These are phyloP conservation scores for Hypericum perforatum DNA, from an alignment of 345 rosid species.

Conservation along the genomic window DNA sequence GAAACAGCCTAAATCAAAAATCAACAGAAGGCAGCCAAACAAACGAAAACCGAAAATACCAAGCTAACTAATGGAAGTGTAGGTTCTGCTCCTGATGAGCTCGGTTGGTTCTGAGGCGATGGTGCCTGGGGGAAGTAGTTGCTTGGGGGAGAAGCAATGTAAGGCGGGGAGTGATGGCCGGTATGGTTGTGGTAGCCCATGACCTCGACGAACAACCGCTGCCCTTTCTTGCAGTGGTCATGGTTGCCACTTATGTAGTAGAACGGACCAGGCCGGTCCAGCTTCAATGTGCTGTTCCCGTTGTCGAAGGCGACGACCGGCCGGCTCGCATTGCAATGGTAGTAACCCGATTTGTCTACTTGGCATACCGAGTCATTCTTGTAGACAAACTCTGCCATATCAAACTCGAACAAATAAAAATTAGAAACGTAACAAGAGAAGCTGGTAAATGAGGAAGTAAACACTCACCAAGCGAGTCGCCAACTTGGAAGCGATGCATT, in stretches of 20 bases:
- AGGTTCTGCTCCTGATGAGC: slow-evolving; percentile 1
- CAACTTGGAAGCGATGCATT: too few relatives aligned
- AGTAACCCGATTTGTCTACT: slow-evolving; percentile 70
- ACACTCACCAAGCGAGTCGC: too few relatives aligned
- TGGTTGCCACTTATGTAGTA: slow-evolving; percentile 61
- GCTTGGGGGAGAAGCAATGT: slow-evolving; percentile 26
- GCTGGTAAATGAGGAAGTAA: too few relatives aligned
- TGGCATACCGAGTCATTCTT: slow-evolving; percentile 56
- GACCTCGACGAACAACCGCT: slow-evolving; percentile 56
- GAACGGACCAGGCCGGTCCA: slow-evolving; percentile 65
- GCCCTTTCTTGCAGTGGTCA: slow-evolving; percentile 61
- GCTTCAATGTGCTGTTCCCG: slow-evolving; percentile 43
- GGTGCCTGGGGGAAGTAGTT: slow-evolving; percentile 13
- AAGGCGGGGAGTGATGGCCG: slow-evolving; percentile 19
- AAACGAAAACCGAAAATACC: too few relatives aligned
- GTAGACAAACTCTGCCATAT: slow-evolving; percentile 48
- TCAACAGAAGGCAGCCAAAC: too few relatives aligned
- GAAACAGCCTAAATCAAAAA: too few relatives aligned
- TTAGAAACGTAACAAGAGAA: neutral
- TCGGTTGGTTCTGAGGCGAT: neutral
- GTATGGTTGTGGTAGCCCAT: slow-evolving; percentile 35
- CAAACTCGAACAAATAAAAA: neutral
- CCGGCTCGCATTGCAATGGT: slow-evolving; percentile 52
- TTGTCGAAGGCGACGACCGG: slow-evolving; percentile 39
- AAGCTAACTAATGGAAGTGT: slow-evolving; percentile 5